A percentile compares a stretch with the other conserved stretches of the same genome.
Evolutionary conservation across 257 asterid species (phyloP).

Genomic region (Mitragyna speciosa): DNA sequence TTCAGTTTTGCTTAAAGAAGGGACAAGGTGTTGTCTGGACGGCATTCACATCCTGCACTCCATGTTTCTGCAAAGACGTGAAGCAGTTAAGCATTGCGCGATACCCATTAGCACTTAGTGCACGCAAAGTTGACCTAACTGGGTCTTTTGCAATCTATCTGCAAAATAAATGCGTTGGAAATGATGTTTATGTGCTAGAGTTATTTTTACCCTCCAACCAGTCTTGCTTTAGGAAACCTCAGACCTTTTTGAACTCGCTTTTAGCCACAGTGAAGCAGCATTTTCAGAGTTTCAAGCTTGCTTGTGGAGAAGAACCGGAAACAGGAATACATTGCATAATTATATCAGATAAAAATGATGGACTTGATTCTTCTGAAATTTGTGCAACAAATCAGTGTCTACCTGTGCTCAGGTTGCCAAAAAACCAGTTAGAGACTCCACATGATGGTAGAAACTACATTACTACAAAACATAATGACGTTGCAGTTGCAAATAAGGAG

Average conservation of each 20-base stretch:
- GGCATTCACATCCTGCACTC: conserved; percentile 21
- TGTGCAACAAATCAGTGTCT: too few relatives aligned
- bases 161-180: conserved; percentile 13
- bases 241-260: conserved; percentile 18
- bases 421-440: background rate
- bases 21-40: conserved; percentile 26
- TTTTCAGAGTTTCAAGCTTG: conserved; percentile 24
- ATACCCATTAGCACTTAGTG: conserved; percentile 24
- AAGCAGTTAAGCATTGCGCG: conserved; percentile 16
- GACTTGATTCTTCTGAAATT: background rate
- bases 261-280: conserved; percentile 22
- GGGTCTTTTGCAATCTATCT: conserved; percentile 28
- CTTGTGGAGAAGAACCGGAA: conserved; percentile 21
- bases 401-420: background rate
- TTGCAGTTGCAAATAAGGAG: background rate
- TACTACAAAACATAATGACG: background rate
- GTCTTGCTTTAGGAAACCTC: background rate
- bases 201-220: conserved; percentile 22
- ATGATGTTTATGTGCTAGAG: conserved; percentile 26
- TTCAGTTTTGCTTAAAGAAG: conserved; percentile 19
- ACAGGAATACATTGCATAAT: conserved; percentile 11
- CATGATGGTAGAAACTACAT: background rate
- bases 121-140: conserved; percentile 21
- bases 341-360: background rate
- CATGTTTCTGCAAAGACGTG: conserved; percentile 31